Conservation (phyloP, 306 rosid species). For the Quercus suber region DNA sequence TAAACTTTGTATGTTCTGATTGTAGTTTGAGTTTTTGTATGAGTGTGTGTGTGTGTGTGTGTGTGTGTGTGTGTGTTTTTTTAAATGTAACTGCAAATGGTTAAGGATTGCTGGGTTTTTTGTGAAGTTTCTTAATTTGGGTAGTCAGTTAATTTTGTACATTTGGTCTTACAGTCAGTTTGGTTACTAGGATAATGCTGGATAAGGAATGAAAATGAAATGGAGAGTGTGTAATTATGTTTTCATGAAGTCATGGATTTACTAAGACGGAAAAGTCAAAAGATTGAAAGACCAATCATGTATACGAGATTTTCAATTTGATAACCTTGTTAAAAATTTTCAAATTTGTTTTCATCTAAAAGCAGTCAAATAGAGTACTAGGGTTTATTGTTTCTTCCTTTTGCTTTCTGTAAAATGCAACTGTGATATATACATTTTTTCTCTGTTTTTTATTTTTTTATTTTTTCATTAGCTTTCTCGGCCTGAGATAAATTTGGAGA, state of each 20-base stretch:
- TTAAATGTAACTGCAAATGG: too few species aligned
- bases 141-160: not conserved
- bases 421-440: not conserved
- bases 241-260: not conserved
- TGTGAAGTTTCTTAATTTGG: not conserved
- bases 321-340: too few species aligned
- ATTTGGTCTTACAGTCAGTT: not conserved
- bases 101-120: not conserved
- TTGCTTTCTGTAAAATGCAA: not conserved
- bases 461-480: constrained; percentile 45
- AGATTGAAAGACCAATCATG: too few species aligned
- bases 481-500: constrained; percentile 64
- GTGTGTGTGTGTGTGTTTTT: fast-evolving
- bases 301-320: too few species aligned
- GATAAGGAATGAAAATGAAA: not conserved
- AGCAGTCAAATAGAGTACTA: not conserved
- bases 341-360: too few species aligned
- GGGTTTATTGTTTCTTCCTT: not conserved
- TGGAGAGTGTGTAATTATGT: not conserved
- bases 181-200: not conserved
- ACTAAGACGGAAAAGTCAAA: too few species aligned
- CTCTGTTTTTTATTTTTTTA: not conserved
- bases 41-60: not conserved
- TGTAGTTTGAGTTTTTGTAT: not conserved
- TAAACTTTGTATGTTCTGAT: not conserved